These are phyloP conservation scores for Lactarius evosmus DNA, from an alignment of 768 basidiomycete species.

Conservation along the genomic window DNA sequence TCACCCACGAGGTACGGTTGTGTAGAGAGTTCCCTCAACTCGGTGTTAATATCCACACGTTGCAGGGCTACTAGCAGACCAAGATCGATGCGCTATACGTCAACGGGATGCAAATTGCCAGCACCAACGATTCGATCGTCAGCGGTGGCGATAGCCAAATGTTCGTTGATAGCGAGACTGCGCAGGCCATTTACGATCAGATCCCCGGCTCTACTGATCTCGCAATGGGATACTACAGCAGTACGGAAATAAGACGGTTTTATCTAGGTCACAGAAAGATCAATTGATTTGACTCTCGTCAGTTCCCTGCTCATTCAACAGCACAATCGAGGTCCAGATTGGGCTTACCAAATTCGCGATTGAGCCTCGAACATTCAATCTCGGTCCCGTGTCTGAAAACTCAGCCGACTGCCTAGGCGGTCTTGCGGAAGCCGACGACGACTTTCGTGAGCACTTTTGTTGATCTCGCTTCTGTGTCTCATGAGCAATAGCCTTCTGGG, in stretches of 20 bases:
- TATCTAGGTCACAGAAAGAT: background rate
- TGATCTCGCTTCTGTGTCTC: background rate
- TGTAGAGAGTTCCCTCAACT: background rate
- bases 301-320: constrained; percentile 27
- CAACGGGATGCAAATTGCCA: background rate
- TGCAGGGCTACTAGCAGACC: constrained; percentile 29
- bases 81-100: constrained; percentile 16
- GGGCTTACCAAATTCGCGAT: constrained; percentile 32
- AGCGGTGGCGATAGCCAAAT: constrained; percentile 29
- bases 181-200: constrained; percentile 14
- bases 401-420: constrained; percentile 26
- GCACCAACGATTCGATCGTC: constrained; percentile 17
- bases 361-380: constrained; percentile 31
- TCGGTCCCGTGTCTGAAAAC: constrained; percentile 29
- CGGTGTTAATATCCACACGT: background rate
- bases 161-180: constrained; percentile 18
- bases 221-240: background rate
- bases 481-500: background rate
- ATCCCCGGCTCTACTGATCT: constrained; percentile 12
- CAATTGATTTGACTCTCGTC: constrained; percentile 15
- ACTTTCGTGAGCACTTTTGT: background rate
- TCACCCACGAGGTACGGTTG: constrained; percentile 4
- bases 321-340: constrained; percentile 33
- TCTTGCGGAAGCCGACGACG: constrained; percentile 7
- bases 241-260: background rate